Evolutionary conservation across 441 rosid species (phyloP).

Genomic region (Populus hybrid): DNA sequence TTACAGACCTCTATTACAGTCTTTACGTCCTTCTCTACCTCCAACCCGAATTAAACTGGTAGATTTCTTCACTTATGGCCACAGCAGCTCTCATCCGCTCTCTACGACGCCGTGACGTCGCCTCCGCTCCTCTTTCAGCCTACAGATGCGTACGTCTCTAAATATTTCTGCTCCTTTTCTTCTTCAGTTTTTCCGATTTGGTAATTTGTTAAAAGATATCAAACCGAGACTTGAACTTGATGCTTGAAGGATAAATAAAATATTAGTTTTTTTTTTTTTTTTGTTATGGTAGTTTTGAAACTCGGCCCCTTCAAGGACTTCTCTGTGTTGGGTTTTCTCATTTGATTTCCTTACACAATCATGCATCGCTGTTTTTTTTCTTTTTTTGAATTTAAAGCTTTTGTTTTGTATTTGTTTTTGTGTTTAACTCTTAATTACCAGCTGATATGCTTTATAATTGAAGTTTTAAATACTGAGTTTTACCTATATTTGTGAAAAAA

Average conservation of each 20-base stretch:
- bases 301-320: background rate
- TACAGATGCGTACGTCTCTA: conserved; percentile 49
- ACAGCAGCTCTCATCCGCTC: conserved; percentile 69
- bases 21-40: background rate
- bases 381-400: no score
- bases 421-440: background rate
- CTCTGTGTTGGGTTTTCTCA: background rate
- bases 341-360: no score
- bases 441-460: background rate
- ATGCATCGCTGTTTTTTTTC: background rate
- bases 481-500: no score
- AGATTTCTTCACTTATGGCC: conserved; percentile 42
- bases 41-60: background rate
- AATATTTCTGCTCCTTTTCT: background rate
- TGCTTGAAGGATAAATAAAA: background rate
- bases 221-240: background rate
- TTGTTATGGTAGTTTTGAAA: background rate
- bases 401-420: background rate
- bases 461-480: no score
- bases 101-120: conserved; percentile 65
- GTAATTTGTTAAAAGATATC: background rate
- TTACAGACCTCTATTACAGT: background rate
- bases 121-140: conserved; percentile 57
- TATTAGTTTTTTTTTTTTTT: background rate
- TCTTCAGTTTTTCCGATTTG: background rate